Base-by-base conservation (phyloP, 176 grass and related monocot species). In the Carex parvula region DNA sequence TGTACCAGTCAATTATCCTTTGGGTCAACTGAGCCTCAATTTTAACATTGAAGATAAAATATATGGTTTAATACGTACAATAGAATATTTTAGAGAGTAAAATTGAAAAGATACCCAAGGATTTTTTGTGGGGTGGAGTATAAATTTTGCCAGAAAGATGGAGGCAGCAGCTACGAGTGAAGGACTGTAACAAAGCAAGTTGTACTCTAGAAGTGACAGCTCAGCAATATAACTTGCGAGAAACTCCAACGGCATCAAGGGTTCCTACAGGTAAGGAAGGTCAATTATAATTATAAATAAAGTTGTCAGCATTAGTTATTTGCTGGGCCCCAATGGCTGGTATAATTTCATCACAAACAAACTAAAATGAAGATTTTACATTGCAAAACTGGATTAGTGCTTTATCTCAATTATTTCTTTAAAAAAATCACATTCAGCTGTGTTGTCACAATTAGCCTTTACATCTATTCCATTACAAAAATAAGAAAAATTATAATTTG, bases 201-300 rank as follows among this genome's bases (percentile, higher is more conserved):
- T 93, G 81, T 99, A 95, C 89, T 99, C 96, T 13, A 99, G 85
- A 58, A 95, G 91, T 63, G 96, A 95, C 81, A 95, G 83, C 72
- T 99, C 96, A 55, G 96, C 86, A 32, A 99, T 81, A 72, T 95
- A 99, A 70, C 80, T 94, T 79, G 91, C 91, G 9, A 99, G 91
- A 78, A 95, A 99, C 84, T 99, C 96, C 3, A 99, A 90, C 24
- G 87, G 93, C 91, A 99, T 86, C 84, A 87, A 72, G 42, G 89
- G 88, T 82, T 89, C 89, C 96, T 99, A 82, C 21, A 83, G 8
- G 69, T 74, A 54, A 35, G 79, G 80, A 85, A 82, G 20, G 30
- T 13, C 9, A 42, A 70, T 33, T 39, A 56, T 50, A 50, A 80
- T 16, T 26, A 39, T 20, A 26, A n/a, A 17, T n/a, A 17, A 17